A percentile compares a stretch with the other conserved stretches of the same genome.
These are phyloP conservation scores for Stephanodiscus minutulus DNA, from an alignment of 108 stramenopile genomes.

Conservation along the genomic window DNA sequence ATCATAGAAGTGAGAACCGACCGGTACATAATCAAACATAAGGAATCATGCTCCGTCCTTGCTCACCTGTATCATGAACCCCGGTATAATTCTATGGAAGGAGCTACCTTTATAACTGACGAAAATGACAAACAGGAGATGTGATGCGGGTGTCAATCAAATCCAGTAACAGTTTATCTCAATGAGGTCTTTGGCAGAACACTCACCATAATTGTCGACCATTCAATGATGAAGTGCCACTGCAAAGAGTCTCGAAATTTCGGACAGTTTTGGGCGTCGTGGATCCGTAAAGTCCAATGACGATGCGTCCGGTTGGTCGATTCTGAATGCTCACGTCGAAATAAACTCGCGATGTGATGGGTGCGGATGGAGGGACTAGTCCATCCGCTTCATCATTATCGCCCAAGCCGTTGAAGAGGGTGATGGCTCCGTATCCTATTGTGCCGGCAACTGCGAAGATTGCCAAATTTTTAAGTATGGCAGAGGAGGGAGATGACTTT, in stretches of 20 bases:
- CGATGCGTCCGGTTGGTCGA: slow-evolving; percentile 80
- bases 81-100: slow-evolving; percentile 95
- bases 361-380: slow-evolving; percentile 27
- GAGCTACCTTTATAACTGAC: slow-evolving; percentile 75
- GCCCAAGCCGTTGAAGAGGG: slow-evolving; percentile 27
- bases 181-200: slow-evolving; percentile 43
- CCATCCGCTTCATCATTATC: slow-evolving; percentile 12
- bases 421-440: slow-evolving; percentile 44
- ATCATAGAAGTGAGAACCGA: too few relatives aligned
- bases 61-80: slow-evolving; percentile 89
- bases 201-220: slow-evolving; percentile 51
- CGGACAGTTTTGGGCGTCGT: slow-evolving; percentile 87
- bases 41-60: too few relatives aligned
- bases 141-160: background rate
- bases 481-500: slow-evolving; percentile 11
- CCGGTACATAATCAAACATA: too few relatives aligned
- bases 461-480: slow-evolving; percentile 47
- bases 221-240: slow-evolving; percentile 58
- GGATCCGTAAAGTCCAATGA: slow-evolving; percentile 89
- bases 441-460: slow-evolving; percentile 53
- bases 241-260: slow-evolving; percentile 87
- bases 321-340: slow-evolving; percentile 87
- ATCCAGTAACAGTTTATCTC: background rate
- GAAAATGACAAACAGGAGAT: slow-evolving; percentile 18
- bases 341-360: slow-evolving; percentile 63